phyloP scores from a whole-genome alignment of 768 basidiomycete genomes.

The Podaxis pistillaris region DNA sequence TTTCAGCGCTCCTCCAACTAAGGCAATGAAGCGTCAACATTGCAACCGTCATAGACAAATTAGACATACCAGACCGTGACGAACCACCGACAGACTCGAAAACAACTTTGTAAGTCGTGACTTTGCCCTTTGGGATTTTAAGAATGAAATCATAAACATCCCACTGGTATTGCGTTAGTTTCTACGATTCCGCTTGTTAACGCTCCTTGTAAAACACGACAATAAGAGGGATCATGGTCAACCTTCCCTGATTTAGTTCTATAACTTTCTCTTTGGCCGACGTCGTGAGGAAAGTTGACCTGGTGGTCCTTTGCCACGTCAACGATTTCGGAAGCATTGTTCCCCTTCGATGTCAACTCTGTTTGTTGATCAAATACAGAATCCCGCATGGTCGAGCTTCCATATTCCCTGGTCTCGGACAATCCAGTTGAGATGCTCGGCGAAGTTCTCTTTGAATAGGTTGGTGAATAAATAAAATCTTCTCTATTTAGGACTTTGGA shows the following conservation, averaged over 20 bases:
- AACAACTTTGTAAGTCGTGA: constrained; percentile 58
- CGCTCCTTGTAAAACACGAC: neutral
- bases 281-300: constrained; percentile 23
- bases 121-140: constrained; percentile 49
- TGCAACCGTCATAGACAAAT: neutral
- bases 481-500: neutral
- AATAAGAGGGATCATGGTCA: neutral
- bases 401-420: neutral
- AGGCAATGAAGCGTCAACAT: neutral
- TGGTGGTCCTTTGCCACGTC: neutral
- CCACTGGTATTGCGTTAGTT: constrained; percentile 54
- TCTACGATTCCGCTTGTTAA: constrained; percentile 28
- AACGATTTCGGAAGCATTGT: neutral
- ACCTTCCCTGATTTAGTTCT: constrained; percentile 37
- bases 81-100: constrained; percentile 54
- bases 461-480: constrained; percentile 3
- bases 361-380: neutral
- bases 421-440: neutral
- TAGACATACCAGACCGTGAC: constrained; percentile 55
- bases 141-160: constrained; percentile 54
- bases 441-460: neutral
- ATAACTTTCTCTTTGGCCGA: constrained; percentile 27
- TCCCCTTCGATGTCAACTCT: neutral
- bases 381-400: neutral
- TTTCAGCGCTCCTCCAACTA: neutral